Evolutionary conservation across 305 asterid genomes (phyloP), one percentile per base, ranked within the genome.

Genomic region (Fraxinus nigra): DNA sequence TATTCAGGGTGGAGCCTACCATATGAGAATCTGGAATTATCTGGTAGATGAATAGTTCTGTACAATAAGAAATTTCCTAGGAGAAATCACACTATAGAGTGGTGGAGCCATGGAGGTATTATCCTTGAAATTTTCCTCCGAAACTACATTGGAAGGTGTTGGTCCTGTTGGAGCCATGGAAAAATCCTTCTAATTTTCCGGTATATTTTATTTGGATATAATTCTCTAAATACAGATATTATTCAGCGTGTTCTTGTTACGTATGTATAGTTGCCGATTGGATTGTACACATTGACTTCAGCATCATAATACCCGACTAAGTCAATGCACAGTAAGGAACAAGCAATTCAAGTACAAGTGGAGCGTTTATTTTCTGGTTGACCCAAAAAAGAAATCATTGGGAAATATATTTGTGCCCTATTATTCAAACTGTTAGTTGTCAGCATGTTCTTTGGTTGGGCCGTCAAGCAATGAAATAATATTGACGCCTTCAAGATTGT

Each of bases 11-110:
- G 26, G 26, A 24, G 1, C 0, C 26, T 1, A 24, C 26, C 6
- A 35, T 1, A 5, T 54, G 22, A 18, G 1, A 16, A 54, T 14
- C n/a, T 16, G 6, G n/a, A 54, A 18, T 14, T 51, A 4, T 51
- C 63, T 14, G n/a, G 1, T 24, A 24, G 26, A 24, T 20, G 7
- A 16, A 95, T 97, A 86, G 93, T 95, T 80, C 61, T 80, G 77
- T 1, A 24, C 26, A 24, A 24, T 1, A 30, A 30, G 32, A 30
- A 95, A 90, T 81, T 87, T 84, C 18, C 6, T 37, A 1, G 91
- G 90, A 9, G 91, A 79, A 38, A 79, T 1, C 5, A 20, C 84
- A 0, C 72, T 81, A 65, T 86, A 78, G 7, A 88, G 87, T 0
- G 89, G 89, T 5, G 92, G 88, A 78, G 67, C 24, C 67, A 5